These are phyloP conservation scores for Neofusicoccum kwambonambiense DNA, from an alignment of 2,329 filamentous ascomycete genomes.

Conservation along the genomic window DNA sequence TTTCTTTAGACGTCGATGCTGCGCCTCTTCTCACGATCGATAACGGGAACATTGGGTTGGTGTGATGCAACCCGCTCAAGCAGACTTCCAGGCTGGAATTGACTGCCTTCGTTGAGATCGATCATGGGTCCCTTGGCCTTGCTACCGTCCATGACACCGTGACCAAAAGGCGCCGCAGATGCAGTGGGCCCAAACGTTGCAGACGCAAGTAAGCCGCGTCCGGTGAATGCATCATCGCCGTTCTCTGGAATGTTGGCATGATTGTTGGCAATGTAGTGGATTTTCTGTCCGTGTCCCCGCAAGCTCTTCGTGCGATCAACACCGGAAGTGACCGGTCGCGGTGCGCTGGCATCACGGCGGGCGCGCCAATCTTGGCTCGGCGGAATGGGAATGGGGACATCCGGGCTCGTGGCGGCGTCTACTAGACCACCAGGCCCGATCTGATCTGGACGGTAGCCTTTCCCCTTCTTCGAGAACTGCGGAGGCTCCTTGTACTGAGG, in stretches of 20 bases:
- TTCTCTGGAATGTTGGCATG: constrained; percentile 27
- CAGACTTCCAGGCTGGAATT: constrained; percentile 50
- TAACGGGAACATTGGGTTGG: constrained; percentile 32
- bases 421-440: constrained; percentile 42
- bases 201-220: constrained; percentile 44
- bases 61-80: constrained; percentile 43
- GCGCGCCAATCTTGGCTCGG: constrained; percentile 46
- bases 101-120: constrained; percentile 40
- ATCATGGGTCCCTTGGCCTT: constrained; percentile 47
- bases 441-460: constrained; percentile 44
- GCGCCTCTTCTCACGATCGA: constrained; percentile 38
- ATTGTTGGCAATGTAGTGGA: constrained; percentile 25
- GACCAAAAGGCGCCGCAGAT: constrained; percentile 34
- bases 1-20: constrained; percentile 6
- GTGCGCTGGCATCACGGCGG: constrained; percentile 29
- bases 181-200: constrained; percentile 40
- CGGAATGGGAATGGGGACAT: constrained; percentile 42
- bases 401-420: constrained; percentile 46
- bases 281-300: constrained; percentile 35
- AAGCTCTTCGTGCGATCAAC: constrained; percentile 28
- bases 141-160: constrained; percentile 47
- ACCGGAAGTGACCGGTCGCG: constrained; percentile 33
- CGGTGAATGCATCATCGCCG: constrained; percentile 43
- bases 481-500: constrained; percentile 64
- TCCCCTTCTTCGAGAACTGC: constrained; percentile 54